phyloP scores from a whole-genome alignment of 306 rosid species.

The Lupinus albus region DNA sequence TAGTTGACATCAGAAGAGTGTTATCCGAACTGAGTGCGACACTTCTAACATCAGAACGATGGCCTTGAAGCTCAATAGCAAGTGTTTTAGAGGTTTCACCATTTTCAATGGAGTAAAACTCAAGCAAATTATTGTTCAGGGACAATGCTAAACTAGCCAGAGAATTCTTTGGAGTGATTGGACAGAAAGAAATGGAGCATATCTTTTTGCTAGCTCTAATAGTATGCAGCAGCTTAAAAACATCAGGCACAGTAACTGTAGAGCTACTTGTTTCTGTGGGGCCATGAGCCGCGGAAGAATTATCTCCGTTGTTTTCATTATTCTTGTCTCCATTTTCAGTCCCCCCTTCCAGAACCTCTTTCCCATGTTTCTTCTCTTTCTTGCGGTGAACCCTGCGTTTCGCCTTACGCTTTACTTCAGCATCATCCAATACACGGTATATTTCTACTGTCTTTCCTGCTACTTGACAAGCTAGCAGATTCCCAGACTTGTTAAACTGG shows the following conservation, averaged over 20 bases:
- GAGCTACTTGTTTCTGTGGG: constrained; percentile 37
- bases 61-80: constrained; percentile 85
- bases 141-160: constrained; percentile 81
- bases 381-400: constrained; percentile 83
- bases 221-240: constrained; percentile 84
- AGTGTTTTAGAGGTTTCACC: constrained; percentile 55
- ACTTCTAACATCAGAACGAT: constrained; percentile 89
- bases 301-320: constrained; percentile 50
- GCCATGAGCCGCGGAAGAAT: constrained; percentile 28
- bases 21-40: constrained; percentile 88
- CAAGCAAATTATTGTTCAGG: constrained; percentile 80
- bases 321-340: constrained; percentile 52
- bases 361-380: constrained; percentile 78
- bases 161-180: constrained; percentile 67
- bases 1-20: constrained; percentile 85
- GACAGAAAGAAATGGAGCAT: constrained; percentile 85
- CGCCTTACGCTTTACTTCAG: constrained; percentile 84
- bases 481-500: constrained; percentile 80
- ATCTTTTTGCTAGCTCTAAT: constrained; percentile 86
- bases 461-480: constrained; percentile 84
- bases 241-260: constrained; percentile 67
- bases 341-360: constrained; percentile 48
- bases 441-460: constrained; percentile 88
- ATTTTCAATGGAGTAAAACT: constrained; percentile 70
- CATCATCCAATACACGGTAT: constrained; percentile 77